Evolutionary conservation across 805 yeast species (phyloP), one percentile per base, ranked within the genome.

Genomic region (Tetrapisispora arboricola): DNA sequence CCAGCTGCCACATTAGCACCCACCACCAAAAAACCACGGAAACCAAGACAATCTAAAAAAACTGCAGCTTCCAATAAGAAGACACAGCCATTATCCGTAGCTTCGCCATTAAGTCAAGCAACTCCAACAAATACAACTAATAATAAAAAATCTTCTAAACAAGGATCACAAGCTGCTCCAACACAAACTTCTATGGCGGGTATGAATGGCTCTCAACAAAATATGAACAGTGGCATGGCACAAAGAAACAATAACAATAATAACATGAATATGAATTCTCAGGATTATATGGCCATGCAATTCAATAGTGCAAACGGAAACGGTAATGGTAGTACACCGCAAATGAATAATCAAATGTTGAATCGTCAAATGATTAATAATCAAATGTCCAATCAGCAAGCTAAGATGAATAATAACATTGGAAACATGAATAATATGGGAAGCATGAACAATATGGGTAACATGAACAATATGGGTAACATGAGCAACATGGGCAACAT

Each of bases 1-100:
- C 27, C 41, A 13, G 44, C 48, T 18, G 38, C 45, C 20, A n/a
- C n/a, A n/a, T n/a, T n/a, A n/a, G n/a, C n/a, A n/a, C 39, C 49
- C 3, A 34, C 53, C 8, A 41, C 54, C 4, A 56, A 56, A 42
- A 57, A 55, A 25, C 55, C 57, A 38, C 43, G 59, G 38, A 55
- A 54, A 36, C 57, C 59, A 32, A 53, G 60, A 31, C 50, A 47
- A 28, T 31, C 47, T 16, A 47, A 44, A 42, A 47, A 47, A 24
- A 36, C 43, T 6, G 34, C 49, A 1, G 33, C 40, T 10, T 18
- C 33, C 17, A 26, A 25, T 12, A 38, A 34, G 25, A 34, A 35
- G 15, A 39, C 20, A 26, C 39, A 34, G 17, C 29, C 15, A n/a
- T 19, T 8, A 3, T n/a, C 38, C 11, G 32, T 34, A n/a, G 40